Evolutionary conservation across 2,329 filamentous ascomycete genomes (phyloP).

Genomic region (Hypoxylon sp.): DNA sequence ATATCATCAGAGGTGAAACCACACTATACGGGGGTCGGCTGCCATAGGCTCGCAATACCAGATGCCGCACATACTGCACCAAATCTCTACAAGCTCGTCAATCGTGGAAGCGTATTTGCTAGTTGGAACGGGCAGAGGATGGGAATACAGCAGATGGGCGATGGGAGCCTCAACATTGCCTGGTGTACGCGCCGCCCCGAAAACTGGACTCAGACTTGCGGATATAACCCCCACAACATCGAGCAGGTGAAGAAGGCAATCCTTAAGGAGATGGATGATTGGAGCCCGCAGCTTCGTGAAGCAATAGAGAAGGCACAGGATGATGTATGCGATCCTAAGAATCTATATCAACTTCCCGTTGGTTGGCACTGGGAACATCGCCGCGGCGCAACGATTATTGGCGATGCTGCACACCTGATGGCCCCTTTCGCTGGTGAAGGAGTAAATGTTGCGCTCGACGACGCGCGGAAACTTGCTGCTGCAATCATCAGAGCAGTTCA

Average conservation of each 20-base stretch:
- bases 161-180: constrained; percentile 62
- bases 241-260: constrained; percentile 58
- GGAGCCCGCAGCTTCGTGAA: constrained; percentile 60
- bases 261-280: constrained; percentile 57
- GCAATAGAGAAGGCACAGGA: constrained; percentile 58
- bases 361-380: constrained; percentile 64
- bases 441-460: constrained; percentile 70
- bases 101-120: constrained; percentile 64
- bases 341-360: constrained; percentile 68
- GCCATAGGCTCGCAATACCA: constrained; percentile 60
- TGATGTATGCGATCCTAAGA: constrained; percentile 59
- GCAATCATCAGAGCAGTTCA: constrained; percentile 57
- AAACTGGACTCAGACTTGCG: constrained; percentile 60
- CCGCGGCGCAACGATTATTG: constrained; percentile 68
- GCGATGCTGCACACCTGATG: constrained; percentile 74
- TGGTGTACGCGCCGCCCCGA: constrained; percentile 58
- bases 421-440: constrained; percentile 71
- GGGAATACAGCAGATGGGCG: constrained; percentile 63
- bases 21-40: constrained; percentile 62
- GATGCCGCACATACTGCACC: constrained; percentile 61
- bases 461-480: constrained; percentile 65
- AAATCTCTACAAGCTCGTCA: constrained; percentile 61
- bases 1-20: constrained; percentile 59
- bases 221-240: constrained; percentile 60
- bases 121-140: constrained; percentile 61